Evolutionary conservation across 768 basidiomycete genomes (phyloP).

Genomic region (Phaeolepiota aurea): DNA sequence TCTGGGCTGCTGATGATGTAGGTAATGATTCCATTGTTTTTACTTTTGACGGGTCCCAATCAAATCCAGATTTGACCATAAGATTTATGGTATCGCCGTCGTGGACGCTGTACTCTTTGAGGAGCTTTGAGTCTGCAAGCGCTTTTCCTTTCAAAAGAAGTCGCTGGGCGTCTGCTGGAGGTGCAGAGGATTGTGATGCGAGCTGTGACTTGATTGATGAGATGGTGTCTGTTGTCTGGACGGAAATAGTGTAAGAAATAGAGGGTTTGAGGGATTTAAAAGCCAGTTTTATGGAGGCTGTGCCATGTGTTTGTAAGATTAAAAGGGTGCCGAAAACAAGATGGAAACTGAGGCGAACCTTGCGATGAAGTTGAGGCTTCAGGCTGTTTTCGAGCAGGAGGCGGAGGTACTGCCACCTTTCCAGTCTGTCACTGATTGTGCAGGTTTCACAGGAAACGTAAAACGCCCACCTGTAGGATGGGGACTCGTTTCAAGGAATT

Average conservation of each 20-base stretch:
- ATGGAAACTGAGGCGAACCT: no score
- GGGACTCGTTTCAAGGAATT: constrained; percentile 64
- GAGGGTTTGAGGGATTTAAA: constrained; percentile 93
- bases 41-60: constrained; percentile 44
- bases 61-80: constrained; percentile 72
- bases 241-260: constrained; percentile 60
- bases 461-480: constrained; percentile 47
- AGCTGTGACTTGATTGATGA: constrained; percentile 72
- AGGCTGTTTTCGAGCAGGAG: constrained; percentile 40
- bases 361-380: constrained; percentile 20
- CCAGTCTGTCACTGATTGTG: neutral
- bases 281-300: constrained; percentile 55
- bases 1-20: constrained; percentile 11
- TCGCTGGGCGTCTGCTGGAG: constrained; percentile 74
- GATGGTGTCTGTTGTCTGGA: constrained; percentile 80
- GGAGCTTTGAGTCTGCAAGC: constrained; percentile 77
- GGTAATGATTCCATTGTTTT: constrained; percentile 7
- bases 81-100: constrained; percentile 80
- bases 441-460: neutral
- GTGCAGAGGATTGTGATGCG: constrained; percentile 56
- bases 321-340: neutral
- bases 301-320: constrained; percentile 4
- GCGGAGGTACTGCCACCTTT: constrained; percentile 52
- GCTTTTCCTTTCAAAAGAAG: constrained; percentile 93
- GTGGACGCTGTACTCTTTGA: constrained; percentile 84